Base-by-base conservation (phyloP, 148 eudicot species). In the Rhododendron mucronatum region DNA sequence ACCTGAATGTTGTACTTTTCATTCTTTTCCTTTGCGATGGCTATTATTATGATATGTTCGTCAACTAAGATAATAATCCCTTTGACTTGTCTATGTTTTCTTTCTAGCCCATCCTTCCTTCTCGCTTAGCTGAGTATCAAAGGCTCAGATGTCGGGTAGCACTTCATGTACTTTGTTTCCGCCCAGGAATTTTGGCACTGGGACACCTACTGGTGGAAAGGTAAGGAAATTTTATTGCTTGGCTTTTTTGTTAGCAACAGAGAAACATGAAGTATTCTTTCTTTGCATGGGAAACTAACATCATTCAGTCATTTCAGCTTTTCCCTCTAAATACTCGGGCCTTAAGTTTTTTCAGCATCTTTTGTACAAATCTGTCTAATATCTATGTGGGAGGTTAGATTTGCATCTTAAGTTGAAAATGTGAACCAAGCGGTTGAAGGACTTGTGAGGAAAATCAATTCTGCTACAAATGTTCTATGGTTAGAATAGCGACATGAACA, bases 81-180 rank as follows among this genome's bases (percentile, higher is more conserved):
- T 81, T 55, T 69, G 23, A 84, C 21, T 80, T 74, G 78, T n/a
- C n/a, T n/a, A n/a, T n/a, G n/a, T n/a, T n/a, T n/a, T n/a, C n/a
- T n/a, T n/a, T n/a, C n/a, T n/a, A 96, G 99, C 86, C 92, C 85
- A 87, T 87, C 78, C 99, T 96, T 87, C 94, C 97, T 81, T 88
- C 93, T 71, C 91, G 89, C 91, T 90, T 94, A 91, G 93, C 84
- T 15, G 99, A 96, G 91, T 92, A 92, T 87, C 98, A 95, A 81
- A 94, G 99, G 91, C 98, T 96, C 82, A 92, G 98, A 33, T 33
- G 35, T 33, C 35, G 35, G 35, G 35, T 33, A 33, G 35, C 35
- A 33, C 1, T 33, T 33, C 95, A 95, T 77, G 99, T 96, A 50
- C 95, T 96, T 87, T 93, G 82, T 69, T 96, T 96, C 82, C 97